A percentile compares a stretch with the other conserved stretches of the same genome.
Conservation (phyloP, 768 basidiomycete genomes). For the Tulasnella sp. region DNA sequence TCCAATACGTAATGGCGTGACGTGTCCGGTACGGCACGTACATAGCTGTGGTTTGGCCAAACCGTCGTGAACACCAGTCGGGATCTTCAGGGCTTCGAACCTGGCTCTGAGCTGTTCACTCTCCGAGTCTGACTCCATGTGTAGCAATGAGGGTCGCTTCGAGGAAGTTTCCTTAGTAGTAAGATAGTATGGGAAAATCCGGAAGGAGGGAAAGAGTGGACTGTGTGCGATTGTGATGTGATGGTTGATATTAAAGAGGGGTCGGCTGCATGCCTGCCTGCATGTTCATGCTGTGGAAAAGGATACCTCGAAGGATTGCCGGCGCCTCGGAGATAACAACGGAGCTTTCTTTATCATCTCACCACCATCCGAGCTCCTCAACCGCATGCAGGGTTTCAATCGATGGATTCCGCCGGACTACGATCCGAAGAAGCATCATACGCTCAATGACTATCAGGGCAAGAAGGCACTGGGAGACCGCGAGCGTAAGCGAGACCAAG, state of each 20-base stretch:
- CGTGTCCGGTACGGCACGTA: slow-evolving; percentile 3
- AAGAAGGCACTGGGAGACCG: slow-evolving; percentile 91
- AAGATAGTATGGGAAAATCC: too few species aligned
- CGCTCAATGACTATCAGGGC: slow-evolving; percentile 36
- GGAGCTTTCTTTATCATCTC: not conserved
- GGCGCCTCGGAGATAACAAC: not conserved
- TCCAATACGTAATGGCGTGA: not conserved
- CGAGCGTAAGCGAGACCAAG: slow-evolving; percentile 91
- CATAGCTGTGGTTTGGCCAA: slow-evolving; percentile 12
- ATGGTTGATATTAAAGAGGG: not conserved
- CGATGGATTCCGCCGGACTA: slow-evolving; percentile 74
- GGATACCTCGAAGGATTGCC: too few species aligned
- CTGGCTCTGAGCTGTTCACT: slow-evolving; percentile 10
- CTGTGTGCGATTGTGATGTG: not conserved
- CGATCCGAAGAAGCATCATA: slow-evolving; percentile 50
- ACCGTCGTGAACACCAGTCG: slow-evolving; percentile 2
- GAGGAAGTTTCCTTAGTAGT: not conserved
- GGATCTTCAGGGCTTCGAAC: slow-evolving; percentile 10
- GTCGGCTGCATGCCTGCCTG: not conserved
- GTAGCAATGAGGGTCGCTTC: not conserved
- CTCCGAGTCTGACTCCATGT: slow-evolving; percentile 16
- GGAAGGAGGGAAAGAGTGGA: not conserved
- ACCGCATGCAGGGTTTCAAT: slow-evolving; percentile 50
- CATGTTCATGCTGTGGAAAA: too few species aligned
- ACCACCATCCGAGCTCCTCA: not conserved